Evolutionary conservation across 225 moss, liverwort and hornwort genomes (phyloP), one percentile per base, ranked within the genome.

Genomic region (Sphagnum tenellum): DNA sequence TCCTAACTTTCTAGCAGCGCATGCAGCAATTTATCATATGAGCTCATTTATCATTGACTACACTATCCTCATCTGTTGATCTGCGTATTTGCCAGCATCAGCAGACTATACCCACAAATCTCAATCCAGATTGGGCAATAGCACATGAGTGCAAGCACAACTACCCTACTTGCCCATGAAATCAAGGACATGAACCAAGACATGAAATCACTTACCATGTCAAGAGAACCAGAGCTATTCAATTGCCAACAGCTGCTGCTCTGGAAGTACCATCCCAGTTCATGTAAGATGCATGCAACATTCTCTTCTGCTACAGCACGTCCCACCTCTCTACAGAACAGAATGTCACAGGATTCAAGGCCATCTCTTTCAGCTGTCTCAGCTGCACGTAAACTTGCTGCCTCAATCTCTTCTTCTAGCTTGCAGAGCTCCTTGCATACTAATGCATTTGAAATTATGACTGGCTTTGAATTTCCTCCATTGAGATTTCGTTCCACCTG

Each of bases 261-360:
- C 60, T 90, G 87, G 49, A 98, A 89, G 46, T 86, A 78, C 96
- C 96, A 98, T 45, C 96, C 96, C 55, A 98, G 86, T 68, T 93
- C 96, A 56, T 84, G 71, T 69, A 98, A 48, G 71, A 98, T 89
- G 3, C 73, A 65, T 0, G 71, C 64, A 0, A 81, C 88, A 48
- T 92, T 81, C 64, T 79, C 74, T 66, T 90, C 90, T 48, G 71
- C 82, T 3, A 72, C 73, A 44, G 73, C 7, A 47, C 82, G 70
- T 3, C 78, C 85, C 64, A 82, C 63, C 54, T 68, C 79, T 0
- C 63, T 75, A 61, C 75, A 80, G 13, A 78, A 81, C 47, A 63
- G 12, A 60, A 75, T 74, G 4, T 82, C 75, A 8, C 63, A 74
- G 5, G 13, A 63, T 11, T 74, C 61, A 49, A 64, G 51, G 4